These are phyloP conservation scores for Lasiodiplodia theobromae DNA, from an alignment of 2,329 filamentous ascomycete species.

Conservation along the genomic window DNA sequence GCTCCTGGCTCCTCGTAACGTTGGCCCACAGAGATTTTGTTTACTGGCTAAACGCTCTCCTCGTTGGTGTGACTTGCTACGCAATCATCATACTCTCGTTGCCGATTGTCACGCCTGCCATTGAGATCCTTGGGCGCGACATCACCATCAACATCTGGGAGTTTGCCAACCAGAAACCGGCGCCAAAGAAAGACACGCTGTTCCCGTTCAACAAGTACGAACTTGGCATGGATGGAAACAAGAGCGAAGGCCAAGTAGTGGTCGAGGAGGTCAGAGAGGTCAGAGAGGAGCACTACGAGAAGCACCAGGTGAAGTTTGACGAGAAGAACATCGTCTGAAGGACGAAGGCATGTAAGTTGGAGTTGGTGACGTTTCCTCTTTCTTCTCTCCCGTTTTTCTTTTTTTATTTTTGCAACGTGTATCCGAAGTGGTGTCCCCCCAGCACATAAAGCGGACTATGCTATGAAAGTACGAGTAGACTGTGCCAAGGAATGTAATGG, in stretches of 20 bases:
- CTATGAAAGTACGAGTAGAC: background rate
- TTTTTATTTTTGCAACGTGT: background rate
- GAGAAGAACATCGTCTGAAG: conserved; percentile 6
- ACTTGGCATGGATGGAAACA: conserved; percentile 19
- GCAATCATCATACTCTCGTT: conserved; percentile 41
- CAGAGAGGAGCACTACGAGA: background rate
- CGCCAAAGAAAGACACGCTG: conserved; percentile 41
- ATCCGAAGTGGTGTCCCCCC: background rate
- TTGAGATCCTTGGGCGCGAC: conserved; percentile 50
- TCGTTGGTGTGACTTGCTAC: conserved; percentile 48
- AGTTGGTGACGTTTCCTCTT: background rate
- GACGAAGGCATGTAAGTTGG: background rate
- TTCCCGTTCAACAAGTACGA: conserved; percentile 39
- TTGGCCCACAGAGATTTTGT: conserved; percentile 41
- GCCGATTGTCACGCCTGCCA: conserved; percentile 47
- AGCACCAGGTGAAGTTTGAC: conserved; percentile 4
- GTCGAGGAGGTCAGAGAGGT: background rate
- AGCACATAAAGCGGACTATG: background rate
- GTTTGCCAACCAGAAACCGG: conserved; percentile 44
- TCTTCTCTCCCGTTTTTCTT: background rate
- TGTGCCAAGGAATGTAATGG: conserved; percentile 9
- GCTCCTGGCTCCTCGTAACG: conserved; percentile 46
- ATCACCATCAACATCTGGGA: conserved; percentile 48
- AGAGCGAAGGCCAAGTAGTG: background rate
- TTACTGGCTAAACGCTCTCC: conserved; percentile 45